Evolutionary conservation across 805 yeast genomes (phyloP), one percentile per base, ranked within the genome.

Genomic region (Clavispora asparagi): DNA sequence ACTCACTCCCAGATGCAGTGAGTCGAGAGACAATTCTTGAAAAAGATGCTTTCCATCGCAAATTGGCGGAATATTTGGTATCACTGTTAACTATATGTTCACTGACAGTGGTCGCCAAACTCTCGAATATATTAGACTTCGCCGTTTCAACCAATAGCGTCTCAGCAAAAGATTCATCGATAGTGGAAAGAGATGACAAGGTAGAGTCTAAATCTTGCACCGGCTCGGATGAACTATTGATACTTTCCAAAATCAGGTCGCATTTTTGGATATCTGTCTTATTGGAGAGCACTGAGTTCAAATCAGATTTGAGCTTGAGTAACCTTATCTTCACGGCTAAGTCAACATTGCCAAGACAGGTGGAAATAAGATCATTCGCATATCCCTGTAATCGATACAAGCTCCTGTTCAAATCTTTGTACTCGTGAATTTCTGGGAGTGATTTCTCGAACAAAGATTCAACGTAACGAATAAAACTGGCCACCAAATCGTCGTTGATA

Each of bases 361-460:
- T n/a, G 39, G 36, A 28, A 4, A 47, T 38, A 7, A 40, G 17
- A 13, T 36, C 25, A 14, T 40, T 19, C 1, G 29, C 30, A 23
- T 29, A 28, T 8, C 23, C 30, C 41, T 50, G 57, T 6, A 51
- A 41, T 10, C 51, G 37, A 17, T 44, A 41, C 16, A 67, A 44
- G 48, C 58, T 67, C 43, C 55, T 52, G 25, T 70, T 66, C 39
- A 54, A 41, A 47, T 68, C 56, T 40, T 59, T 48, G 55, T 61
- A 70, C 50, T 70, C 72, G 49, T 71, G 76, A 10, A 60, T 57
- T n/a, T 48, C 44, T 0, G 74, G 74, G 17, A 58, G 58, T 4
- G 48, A 37, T 7, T 61, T 60, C 7, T 46, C 48, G 48, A 58
- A 70, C 16, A 69, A 44, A 7, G 50, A 42, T 38, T 70, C 71